These are phyloP conservation scores for Amauroascus niger DNA, from an alignment of 2,329 filamentous ascomycete genomes.

Conservation along the genomic window DNA sequence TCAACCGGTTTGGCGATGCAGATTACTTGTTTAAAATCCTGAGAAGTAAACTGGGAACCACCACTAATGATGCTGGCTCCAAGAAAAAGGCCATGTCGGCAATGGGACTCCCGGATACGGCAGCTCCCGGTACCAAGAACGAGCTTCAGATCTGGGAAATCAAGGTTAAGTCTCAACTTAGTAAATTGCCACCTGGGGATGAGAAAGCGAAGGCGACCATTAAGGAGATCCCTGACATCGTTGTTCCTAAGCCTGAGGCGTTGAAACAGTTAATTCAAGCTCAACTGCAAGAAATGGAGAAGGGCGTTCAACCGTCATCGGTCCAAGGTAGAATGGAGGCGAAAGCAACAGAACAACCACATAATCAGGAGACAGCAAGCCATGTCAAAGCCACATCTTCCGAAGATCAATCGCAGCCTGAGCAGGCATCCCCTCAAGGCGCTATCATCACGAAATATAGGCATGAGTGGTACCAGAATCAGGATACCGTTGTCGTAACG, in stretches of 20 bases:
- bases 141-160: conserved; percentile 49
- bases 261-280: conserved; percentile 28
- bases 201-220: conserved; percentile 39
- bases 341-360: neutral
- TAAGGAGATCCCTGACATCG: conserved; percentile 45
- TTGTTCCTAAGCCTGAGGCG: conserved; percentile 35
- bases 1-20: conserved; percentile 65
- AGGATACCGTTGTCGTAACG: conserved; percentile 51
- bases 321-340: neutral
- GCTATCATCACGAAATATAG: conserved; percentile 51
- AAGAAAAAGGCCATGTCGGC: conserved; percentile 24
- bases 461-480: conserved; percentile 60
- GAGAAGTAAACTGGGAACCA: conserved; percentile 41
- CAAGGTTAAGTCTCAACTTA: conserved; percentile 47
- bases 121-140: conserved; percentile 18
- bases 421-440: conserved; percentile 11
- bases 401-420: neutral
- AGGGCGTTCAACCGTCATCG: conserved; percentile 4
- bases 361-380: neutral
- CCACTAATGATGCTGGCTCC: conserved; percentile 39
- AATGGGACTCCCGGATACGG: conserved; percentile 14
- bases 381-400: neutral
- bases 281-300: conserved; percentile 22
- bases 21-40: conserved; percentile 57
- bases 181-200: conserved; percentile 42